These are phyloP conservation scores for Telfairia occidentalis DNA, from an alignment of 331 rosid species.

Conservation along the genomic window DNA sequence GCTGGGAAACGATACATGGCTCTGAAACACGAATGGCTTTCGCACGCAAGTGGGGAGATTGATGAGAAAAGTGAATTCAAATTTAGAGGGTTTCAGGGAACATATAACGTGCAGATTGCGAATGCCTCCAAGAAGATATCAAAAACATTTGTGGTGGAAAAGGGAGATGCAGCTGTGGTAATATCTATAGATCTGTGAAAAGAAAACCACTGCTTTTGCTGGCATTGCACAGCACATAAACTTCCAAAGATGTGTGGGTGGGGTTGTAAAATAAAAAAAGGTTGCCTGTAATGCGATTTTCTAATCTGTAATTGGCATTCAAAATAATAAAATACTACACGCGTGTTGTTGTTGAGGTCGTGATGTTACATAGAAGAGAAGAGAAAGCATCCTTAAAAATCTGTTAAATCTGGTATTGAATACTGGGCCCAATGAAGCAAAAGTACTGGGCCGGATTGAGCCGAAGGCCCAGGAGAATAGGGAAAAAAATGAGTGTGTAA, in stretches of 20 bases:
- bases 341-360: constrained; percentile 10
- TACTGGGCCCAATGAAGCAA: background rate
- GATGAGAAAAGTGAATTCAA: constrained; percentile 42
- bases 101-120: constrained; percentile 46
- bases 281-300: background rate
- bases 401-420: background rate
- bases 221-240: background rate
- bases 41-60: constrained; percentile 42
- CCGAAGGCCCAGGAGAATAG: background rate
- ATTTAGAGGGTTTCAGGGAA: constrained; percentile 80
- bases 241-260: constrained; percentile 6
- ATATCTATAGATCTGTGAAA: constrained; percentile 42
- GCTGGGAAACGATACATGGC: constrained; percentile 59
- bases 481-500: background rate
- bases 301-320: background rate
- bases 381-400: background rate
- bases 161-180: constrained; percentile 49
- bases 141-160: constrained; percentile 69
- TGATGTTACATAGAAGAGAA: constrained; percentile 12
- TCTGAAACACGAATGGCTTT: constrained; percentile 78
- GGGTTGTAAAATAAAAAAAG: background rate
- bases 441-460: background rate
- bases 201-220: background rate
- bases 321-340: constrained; percentile 13
- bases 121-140: constrained; percentile 27